Percentiles rank a stretch among this genome's conserved stretches.
phyloP scores from a whole-genome alignment of 345 rosid genomes.

The Hibiscus mutabilis region DNA sequence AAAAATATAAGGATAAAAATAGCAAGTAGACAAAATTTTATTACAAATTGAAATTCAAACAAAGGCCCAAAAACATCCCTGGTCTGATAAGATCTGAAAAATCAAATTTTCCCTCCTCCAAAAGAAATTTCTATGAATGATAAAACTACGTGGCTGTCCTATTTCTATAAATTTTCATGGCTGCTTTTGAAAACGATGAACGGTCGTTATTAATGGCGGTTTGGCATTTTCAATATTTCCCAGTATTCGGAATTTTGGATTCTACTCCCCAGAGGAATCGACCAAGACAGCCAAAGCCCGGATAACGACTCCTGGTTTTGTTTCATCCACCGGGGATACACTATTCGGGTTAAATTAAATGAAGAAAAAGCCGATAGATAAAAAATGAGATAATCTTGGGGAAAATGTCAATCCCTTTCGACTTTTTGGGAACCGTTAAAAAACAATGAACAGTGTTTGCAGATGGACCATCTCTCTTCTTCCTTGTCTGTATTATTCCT shows the following conservation, averaged over 20 bases:
- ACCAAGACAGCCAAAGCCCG: neutral
- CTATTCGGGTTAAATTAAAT: neutral
- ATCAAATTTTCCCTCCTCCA: neutral
- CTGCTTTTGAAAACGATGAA: neutral
- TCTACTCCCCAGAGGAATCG: neutral
- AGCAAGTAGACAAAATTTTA: neutral
- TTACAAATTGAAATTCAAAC: neutral
- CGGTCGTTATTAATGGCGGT: neutral
- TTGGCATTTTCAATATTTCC: neutral
- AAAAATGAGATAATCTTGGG: neutral
- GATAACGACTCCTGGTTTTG: neutral
- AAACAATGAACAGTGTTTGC: neutral
- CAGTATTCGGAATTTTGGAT: neutral
- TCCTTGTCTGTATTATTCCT: neutral
- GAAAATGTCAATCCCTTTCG: neutral
- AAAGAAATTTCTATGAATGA: neutral
- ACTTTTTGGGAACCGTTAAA: neutral
- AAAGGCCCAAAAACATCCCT: neutral
- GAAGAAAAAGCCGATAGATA: neutral
- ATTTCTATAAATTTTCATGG: neutral
- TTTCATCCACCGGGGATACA: neutral
- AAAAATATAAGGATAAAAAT: too few species aligned
- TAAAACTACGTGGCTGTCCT: neutral
- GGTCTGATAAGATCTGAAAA: neutral
- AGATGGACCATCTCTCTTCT: neutral